Evolutionary conservation across 176 grass and related monocot genomes (phyloP).

Genomic region (Zea luxurians): DNA sequence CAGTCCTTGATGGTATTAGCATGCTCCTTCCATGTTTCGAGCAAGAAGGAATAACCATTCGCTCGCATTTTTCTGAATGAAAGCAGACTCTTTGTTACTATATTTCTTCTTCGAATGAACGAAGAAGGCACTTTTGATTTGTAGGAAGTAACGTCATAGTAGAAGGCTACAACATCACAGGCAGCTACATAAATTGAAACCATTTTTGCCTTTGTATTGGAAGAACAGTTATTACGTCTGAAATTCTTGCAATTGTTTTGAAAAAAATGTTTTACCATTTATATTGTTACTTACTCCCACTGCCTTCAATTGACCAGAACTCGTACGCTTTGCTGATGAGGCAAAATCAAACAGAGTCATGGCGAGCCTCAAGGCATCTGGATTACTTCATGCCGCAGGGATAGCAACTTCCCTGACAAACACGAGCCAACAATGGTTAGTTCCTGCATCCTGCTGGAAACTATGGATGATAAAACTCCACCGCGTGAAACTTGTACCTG

Average conservation of each 20-base stretch:
- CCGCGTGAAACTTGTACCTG: background rate
- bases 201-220: background rate
- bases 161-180: background rate
- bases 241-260: background rate
- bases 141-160: background rate
- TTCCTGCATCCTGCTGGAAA: constrained; percentile 14
- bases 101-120: background rate
- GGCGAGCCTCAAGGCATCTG: constrained; percentile 71
- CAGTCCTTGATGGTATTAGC: constrained; percentile 2
- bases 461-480: constrained; percentile 13
- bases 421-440: constrained; percentile 85
- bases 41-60: background rate
- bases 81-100: background rate
- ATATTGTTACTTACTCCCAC: constrained; percentile 1
- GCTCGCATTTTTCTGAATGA: background rate
- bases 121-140: background rate
- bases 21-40: background rate
- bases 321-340: constrained; percentile 33
- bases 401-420: constrained; percentile 82
- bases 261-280: background rate
- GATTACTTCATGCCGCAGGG: constrained; percentile 65
- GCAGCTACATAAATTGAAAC: background rate
- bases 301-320: constrained; percentile 34
- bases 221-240: background rate
- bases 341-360: constrained; percentile 45